Evolutionary conservation across 2,329 filamentous ascomycete species (phyloP).

Genomic region (Didymosphaeria variabile): DNA sequence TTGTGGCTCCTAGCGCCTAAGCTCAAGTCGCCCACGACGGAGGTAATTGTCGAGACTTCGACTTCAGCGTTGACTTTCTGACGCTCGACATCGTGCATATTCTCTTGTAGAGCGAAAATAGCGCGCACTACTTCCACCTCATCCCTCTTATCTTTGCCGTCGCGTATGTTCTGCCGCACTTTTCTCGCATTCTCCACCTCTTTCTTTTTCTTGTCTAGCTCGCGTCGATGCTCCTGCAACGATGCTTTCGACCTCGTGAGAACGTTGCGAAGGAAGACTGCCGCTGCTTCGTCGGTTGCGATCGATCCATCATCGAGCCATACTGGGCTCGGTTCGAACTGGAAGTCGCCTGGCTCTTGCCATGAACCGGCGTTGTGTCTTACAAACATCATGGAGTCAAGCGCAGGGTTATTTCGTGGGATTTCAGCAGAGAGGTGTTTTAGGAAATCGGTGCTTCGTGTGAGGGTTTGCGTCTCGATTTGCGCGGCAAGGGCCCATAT

Average conservation of each 20-base stretch:
- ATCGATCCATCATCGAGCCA: constrained; percentile 95
- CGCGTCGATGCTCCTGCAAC: constrained; percentile 78
- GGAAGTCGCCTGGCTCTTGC: constrained; percentile 84
- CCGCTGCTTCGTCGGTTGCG: constrained; percentile 85
- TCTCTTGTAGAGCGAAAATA: constrained; percentile 86
- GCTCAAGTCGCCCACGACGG: constrained; percentile 89
- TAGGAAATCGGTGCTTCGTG: constrained; percentile 75
- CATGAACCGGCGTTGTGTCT: constrained; percentile 86
- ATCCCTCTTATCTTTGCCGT: constrained; percentile 87
- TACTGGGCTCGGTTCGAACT: constrained; percentile 92
- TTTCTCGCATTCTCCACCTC: constrained; percentile 83
- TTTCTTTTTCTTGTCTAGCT: constrained; percentile 84
- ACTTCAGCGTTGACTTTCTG: constrained; percentile 88
- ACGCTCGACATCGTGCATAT: constrained; percentile 83
- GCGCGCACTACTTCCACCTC: constrained; percentile 84
- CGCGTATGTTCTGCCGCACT: constrained; percentile 77
- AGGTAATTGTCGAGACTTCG: constrained; percentile 91
- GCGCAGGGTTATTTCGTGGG: constrained; percentile 81
- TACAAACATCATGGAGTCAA: constrained; percentile 98
- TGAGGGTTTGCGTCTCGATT: constrained; percentile 81
- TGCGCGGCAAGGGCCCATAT: constrained; percentile 84
- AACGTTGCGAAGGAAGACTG: constrained; percentile 90
- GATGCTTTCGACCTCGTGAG: constrained; percentile 89
- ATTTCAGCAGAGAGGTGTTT: constrained; percentile 82
- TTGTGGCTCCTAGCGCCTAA: constrained; percentile 94